Base-by-base conservation (phyloP, 306 rosid species). In the Coriaria nepalensis region DNA sequence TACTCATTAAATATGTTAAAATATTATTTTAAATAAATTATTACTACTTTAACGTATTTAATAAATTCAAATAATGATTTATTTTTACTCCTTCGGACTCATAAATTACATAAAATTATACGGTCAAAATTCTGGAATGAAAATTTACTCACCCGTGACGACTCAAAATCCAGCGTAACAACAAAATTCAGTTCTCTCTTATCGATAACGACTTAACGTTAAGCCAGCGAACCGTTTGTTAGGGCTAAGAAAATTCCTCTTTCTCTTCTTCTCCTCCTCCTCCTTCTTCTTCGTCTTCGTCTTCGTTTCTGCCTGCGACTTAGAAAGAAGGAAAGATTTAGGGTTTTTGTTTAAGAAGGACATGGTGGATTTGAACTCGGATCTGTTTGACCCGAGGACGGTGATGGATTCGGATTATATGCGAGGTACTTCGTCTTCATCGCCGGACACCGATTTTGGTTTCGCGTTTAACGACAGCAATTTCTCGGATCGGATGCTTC, bases 391-490 rank as follows among this genome's bases (percentile, higher is more conserved):
- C 68, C 93, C 90, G 38, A 69, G 66, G 10, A 47, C 73, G 53
- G 76, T 70, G 6, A 71, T 79, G 96, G 94, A 85, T 32, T 58
- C 88, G 12, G 87, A 75, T 20, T 60, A 63, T 59, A 47, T 80
- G 2, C 72, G 74, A 43, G 70, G 72, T 35, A 68, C 52, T 13
- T 62, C 93, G 5, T 15, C 59, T 7, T 71, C 86, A 13, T 63
- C 70, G 1, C 35, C 64, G 20, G 98, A 85, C 10, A 68, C 87
- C 20, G 90, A 92, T 70, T 92, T 92, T 50, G 99, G 68, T 10
- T 92, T 92, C 68, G 96, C 99, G 52, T 92, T 92, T 65, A 82
- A 92, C 69, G 99, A 78, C 49, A 80, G 94, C 14, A 92, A 92
- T 62, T 92, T 92, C 86, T 92, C 99, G 37, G 99, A 92, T 57